Evolutionary conservation across 192 early-diverging fungal genomes (phyloP).

Genomic region (Rhizoclosmatium sp.): DNA sequence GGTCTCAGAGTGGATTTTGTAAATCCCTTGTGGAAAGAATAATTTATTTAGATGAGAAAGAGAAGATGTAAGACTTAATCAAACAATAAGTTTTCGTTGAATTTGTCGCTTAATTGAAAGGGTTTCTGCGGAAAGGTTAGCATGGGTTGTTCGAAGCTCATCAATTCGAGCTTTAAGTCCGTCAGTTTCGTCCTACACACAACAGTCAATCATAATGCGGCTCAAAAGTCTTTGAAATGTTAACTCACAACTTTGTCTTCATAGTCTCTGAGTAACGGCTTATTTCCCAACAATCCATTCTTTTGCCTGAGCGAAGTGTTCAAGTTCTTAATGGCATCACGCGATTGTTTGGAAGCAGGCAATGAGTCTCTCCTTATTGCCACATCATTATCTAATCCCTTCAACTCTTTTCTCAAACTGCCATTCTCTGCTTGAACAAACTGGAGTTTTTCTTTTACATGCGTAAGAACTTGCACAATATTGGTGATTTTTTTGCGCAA

Average conservation of each 20-base stretch:
- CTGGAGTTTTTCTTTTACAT: slow-evolving; percentile 71
- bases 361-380: slow-evolving; percentile 53
- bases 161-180: slow-evolving; percentile 42
- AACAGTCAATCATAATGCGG: slow-evolving; percentile 3
- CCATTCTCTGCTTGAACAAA: slow-evolving; percentile 61
- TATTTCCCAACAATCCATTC: slow-evolving; percentile 63
- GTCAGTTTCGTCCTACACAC: slow-evolving; percentile 46
- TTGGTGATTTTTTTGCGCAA: slow-evolving; percentile 70
- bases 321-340: slow-evolving; percentile 50
- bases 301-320: slow-evolving; percentile 56
- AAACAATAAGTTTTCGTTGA: slow-evolving; percentile 42
- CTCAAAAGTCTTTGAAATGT: background rate
- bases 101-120: slow-evolving; percentile 49
- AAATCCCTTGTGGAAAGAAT: background rate
- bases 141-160: slow-evolving; percentile 44
- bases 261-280: slow-evolving; percentile 58
- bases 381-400: slow-evolving; percentile 56
- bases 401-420: slow-evolving; percentile 43
- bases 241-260: slow-evolving; percentile 61
- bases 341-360: slow-evolving; percentile 52
- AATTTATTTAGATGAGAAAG: background rate
- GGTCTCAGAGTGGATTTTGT: background rate
- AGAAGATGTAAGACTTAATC: background rate
- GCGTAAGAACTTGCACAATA: slow-evolving; percentile 68
- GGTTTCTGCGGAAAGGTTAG: slow-evolving; percentile 45